Percentiles rank a stretch among this genome's conserved stretches.
phyloP scores from a whole-genome alignment of 1,284 basidiomycete species.

The Austroboletus novae-zelandiae region DNA sequence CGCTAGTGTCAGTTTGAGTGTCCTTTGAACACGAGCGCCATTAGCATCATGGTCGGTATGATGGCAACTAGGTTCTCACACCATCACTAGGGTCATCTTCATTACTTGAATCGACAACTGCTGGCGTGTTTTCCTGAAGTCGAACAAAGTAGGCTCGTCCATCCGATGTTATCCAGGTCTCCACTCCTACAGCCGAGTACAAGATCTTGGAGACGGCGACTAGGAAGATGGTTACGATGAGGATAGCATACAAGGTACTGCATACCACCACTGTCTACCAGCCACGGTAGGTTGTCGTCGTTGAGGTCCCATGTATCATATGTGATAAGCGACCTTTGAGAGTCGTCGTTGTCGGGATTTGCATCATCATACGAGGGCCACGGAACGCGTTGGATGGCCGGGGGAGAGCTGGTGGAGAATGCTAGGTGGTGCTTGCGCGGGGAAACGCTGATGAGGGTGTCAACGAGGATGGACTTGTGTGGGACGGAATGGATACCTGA shows the following conservation, averaged over 20 bases:
- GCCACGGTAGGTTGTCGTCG: constrained; percentile 70
- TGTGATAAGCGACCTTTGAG: constrained; percentile 31
- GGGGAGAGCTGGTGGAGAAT: constrained; percentile 70
- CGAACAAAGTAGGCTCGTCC: constrained; percentile 76
- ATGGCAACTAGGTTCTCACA: constrained; percentile 15
- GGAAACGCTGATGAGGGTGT: constrained; percentile 52
- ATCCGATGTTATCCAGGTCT: constrained; percentile 81
- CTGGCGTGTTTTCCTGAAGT: constrained; percentile 41
- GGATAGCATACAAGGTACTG: constrained; percentile 1
- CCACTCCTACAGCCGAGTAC: constrained; percentile 57
- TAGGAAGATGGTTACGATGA: constrained; percentile 25
- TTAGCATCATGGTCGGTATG: constrained; percentile 2
- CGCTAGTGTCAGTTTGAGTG: not conserved
- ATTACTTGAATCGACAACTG: constrained; percentile 1
- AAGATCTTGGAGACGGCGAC: constrained; percentile 61
- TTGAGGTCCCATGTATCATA: constrained; percentile 74
- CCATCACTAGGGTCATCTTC: constrained; percentile 7
- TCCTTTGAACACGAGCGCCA: constrained; percentile 10
- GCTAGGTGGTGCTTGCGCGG: constrained; percentile 65
- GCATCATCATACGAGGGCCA: constrained; percentile 65
- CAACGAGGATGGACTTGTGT: constrained; percentile 1
- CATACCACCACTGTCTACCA: constrained; percentile 67
- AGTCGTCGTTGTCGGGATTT: constrained; percentile 33
- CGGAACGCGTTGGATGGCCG: constrained; percentile 74
- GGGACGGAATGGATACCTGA: constrained; percentile 47